Evolutionary conservation across 768 basidiomycete genomes (phyloP), one percentile per base, ranked within the genome.

Genomic region (Tubosaeta sp.): DNA sequence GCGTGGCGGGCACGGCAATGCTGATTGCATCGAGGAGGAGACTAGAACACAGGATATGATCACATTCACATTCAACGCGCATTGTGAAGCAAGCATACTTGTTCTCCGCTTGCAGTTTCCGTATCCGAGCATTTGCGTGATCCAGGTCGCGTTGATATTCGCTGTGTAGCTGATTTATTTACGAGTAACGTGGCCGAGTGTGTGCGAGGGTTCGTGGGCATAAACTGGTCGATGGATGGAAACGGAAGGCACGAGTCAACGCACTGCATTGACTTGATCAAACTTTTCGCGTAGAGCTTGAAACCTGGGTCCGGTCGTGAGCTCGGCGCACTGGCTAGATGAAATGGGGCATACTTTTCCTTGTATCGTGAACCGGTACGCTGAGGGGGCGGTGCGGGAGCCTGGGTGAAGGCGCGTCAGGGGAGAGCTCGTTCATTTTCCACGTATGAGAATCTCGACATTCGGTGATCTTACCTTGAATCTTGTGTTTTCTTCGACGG

Each of bases 21-120:
- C 61, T 70, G 14, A 68, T 68, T 7, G 67, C 67, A 22, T 68
- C 67, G 39, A 68, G 63, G 21, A 68, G 69, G 10, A 68, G 63
- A 44, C 67, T 68, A 11, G 1, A 52, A 35, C 14, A 27, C 25
- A 27, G 25, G 25, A 27, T 27, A 27, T 27, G 25, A 8, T 4
- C 22, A 18, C 12, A 18, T 21, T 9, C 18, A 46, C 25, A 19
- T 40, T 11, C 2, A 18, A 24, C 1, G 46, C 4, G 18, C 2
- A 12, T 13, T 25, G n/a, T 18, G 12, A 38, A 27, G 21, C 27
- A 29, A 25, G 55, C 69, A 4, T 39, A 69, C 69, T 69, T 63
- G 46, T 69, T 70, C 44, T 69, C 67, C 1, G 65, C 58, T 34
- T 69, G 65, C 6, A 69, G 57, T 48, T 59, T 69, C 24, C 53